phyloP scores from a whole-genome alignment of 805 yeast species.

The Saccharomycopsis sp. region DNA sequence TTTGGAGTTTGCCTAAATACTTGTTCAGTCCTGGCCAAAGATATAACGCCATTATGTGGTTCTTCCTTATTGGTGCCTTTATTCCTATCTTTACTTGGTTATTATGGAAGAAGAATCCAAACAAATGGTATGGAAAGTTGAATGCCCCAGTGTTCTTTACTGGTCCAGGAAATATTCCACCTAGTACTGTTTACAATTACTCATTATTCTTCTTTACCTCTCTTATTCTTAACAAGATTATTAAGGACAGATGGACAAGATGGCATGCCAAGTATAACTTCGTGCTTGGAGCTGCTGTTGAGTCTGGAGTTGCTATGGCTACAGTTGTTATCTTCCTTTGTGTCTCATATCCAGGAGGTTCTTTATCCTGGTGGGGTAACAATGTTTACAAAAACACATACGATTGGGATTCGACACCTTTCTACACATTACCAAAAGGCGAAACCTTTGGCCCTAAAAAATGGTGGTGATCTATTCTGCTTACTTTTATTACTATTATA shows the following conservation, averaged over 20 bases:
- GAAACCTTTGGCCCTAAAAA: constrained; percentile 43
- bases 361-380: constrained; percentile 56
- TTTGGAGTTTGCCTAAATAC: constrained; percentile 49
- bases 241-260: constrained; percentile 40
- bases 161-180: constrained; percentile 62
- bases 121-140: constrained; percentile 32
- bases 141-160: constrained; percentile 61
- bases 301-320: constrained; percentile 57
- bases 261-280: constrained; percentile 62
- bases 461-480: constrained; percentile 35
- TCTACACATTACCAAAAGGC: constrained; percentile 32
- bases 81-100: constrained; percentile 31
- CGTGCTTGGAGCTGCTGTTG: constrained; percentile 54
- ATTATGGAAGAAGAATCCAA: constrained; percentile 28
- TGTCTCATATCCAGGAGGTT: constrained; percentile 41
- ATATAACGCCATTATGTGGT: constrained; percentile 49
- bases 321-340: constrained; percentile 49
- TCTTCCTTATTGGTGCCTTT: constrained; percentile 48
- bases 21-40: constrained; percentile 45
- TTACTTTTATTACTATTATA: too few species aligned
- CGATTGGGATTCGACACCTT: constrained; percentile 31
- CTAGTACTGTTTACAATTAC: constrained; percentile 67
- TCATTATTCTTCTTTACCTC: constrained; percentile 45
- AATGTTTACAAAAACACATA: constrained; percentile 38
- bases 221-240: constrained; percentile 36